These are phyloP conservation scores for Spizellomyces punctatus DNA, from an alignment of 192 early-diverging fungal genomes.

Conservation along the genomic window DNA sequence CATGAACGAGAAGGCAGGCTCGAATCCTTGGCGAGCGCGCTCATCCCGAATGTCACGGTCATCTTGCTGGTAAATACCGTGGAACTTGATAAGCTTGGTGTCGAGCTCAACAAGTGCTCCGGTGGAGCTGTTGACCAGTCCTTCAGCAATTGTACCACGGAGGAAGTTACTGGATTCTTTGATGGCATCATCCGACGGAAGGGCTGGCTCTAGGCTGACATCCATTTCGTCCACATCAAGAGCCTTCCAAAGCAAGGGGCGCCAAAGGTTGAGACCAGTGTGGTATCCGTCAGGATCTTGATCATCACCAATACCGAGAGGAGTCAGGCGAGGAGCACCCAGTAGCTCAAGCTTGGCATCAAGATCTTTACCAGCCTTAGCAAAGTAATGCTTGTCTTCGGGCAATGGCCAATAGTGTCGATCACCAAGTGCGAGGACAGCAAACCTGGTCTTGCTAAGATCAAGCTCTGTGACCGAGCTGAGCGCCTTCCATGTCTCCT, in stretches of 20 bases:
- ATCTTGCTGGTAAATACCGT: constrained; percentile 96
- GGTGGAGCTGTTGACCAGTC: constrained; percentile 78
- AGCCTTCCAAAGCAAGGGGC: constrained; percentile 79
- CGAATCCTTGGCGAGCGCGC: constrained; percentile 79
- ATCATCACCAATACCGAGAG: constrained; percentile 85
- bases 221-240: constrained; percentile 76
- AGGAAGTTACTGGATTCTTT: constrained; percentile 91
- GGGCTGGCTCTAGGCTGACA: constrained; percentile 59
- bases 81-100: constrained; percentile 93
- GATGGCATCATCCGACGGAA: constrained; percentile 86
- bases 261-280: constrained; percentile 79
- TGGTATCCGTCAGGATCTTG: constrained; percentile 90
- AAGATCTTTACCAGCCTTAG: constrained; percentile 86
- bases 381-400: constrained; percentile 89
- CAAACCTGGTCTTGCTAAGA: constrained; percentile 69
- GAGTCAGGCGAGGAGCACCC: constrained; percentile 67
- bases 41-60: constrained; percentile 92
- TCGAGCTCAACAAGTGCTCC: constrained; percentile 87
- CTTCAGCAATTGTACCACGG: constrained; percentile 89
- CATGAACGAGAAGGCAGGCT: constrained; percentile 96
- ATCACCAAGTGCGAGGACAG: constrained; percentile 92
- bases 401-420: constrained; percentile 94
- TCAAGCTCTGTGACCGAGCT: constrained; percentile 52
- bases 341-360: constrained; percentile 78
- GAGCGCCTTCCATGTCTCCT: constrained; percentile 87